A percentile compares a stretch with the other conserved stretches of the same genome.
These are phyloP conservation scores for Solanum ossicruentum DNA, from an alignment of 257 asterid genomes.

Conservation along the genomic window DNA sequence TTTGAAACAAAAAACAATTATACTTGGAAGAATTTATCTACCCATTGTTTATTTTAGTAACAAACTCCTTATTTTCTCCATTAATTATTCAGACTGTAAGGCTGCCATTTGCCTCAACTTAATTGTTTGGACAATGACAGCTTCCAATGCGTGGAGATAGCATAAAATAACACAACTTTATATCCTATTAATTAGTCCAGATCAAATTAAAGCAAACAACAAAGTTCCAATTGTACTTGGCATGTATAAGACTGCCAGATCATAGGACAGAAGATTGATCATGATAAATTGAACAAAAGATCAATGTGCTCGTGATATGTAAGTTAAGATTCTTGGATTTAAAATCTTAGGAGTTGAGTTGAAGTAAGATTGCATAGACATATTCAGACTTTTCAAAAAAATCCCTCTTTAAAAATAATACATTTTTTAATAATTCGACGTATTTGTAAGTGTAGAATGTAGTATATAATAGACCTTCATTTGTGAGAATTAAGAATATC, in stretches of 20 bases:
- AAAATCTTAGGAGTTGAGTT: not conserved
- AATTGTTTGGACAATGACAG: not conserved
- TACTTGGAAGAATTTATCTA: not conserved
- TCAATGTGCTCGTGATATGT: not conserved
- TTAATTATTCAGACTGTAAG: not conserved
- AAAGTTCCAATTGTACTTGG: conserved; percentile 45
- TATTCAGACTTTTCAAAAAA: no score
- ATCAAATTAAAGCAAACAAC: not conserved
- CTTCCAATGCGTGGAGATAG: not conserved
- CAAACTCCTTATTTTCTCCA: not conserved
- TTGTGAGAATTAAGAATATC: no score
- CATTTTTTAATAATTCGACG: no score
- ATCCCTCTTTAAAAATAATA: no score
- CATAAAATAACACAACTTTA: conserved; percentile 13
- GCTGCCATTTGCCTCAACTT: not conserved
- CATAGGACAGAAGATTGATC: not conserved
- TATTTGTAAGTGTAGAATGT: no score
- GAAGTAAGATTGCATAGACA: no score
- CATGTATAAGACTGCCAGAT: conserved; percentile 3
- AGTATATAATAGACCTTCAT: no score
- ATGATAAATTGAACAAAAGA: not conserved
- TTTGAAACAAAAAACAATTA: conserved; percentile 10
- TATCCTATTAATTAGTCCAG: not conserved
- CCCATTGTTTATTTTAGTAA: not conserved
- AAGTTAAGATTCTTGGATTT: not conserved